Percentiles rank a stretch among this genome's conserved stretches.
Evolutionary conservation across 306 rosid genomes (phyloP).

Genomic region (Sicyos baderoa): DNA sequence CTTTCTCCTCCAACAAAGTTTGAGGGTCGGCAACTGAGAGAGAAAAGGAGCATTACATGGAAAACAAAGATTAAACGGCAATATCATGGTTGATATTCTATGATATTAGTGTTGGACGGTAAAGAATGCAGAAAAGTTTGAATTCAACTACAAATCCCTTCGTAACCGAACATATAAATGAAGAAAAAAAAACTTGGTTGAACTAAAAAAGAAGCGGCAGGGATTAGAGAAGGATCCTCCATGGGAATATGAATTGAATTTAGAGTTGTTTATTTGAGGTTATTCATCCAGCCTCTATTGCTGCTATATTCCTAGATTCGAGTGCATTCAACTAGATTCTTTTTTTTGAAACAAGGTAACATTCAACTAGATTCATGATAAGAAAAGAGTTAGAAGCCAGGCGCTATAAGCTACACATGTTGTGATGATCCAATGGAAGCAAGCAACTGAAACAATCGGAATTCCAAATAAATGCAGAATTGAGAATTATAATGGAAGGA

Average conservation of each 20-base stretch:
- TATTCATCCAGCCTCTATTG: not conserved
- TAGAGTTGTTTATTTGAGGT: not conserved
- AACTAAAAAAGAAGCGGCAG: not conserved
- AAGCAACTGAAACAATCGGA: not conserved
- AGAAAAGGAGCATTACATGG: not conserved
- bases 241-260: not conserved
- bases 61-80: not conserved
- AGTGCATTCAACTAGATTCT: not conserved
- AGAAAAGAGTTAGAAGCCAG: not conserved
- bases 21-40: slow-evolving; percentile 88
- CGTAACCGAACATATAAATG: not conserved
- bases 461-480: too few species aligned
- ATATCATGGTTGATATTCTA: not conserved
- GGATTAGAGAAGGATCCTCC: not conserved
- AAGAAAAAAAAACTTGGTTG: not conserved
- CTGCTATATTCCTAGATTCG: not conserved
- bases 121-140: slow-evolving; percentile 4
- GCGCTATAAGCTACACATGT: not conserved
- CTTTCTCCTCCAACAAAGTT: slow-evolving; percentile 77
- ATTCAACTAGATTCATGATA: not conserved
- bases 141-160: not conserved
- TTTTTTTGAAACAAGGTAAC: not conserved
- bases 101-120: not conserved
- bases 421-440: not conserved
- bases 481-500: too few species aligned